phyloP scores from a whole-genome alignment of 164 flowering plant species.

The Santalum album region DNA sequence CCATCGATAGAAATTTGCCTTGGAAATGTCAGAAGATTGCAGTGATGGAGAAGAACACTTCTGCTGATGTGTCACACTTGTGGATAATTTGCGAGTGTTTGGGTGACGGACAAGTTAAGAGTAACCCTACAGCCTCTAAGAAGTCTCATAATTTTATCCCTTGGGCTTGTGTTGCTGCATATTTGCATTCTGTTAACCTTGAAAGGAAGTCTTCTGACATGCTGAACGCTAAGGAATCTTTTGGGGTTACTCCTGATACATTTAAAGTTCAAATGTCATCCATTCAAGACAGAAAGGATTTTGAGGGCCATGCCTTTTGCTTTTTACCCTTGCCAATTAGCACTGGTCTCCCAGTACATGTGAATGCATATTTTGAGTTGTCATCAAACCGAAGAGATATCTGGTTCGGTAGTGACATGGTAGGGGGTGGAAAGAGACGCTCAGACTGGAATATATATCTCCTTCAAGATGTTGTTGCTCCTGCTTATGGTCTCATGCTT shows the following conservation, averaged over 20 bases:
- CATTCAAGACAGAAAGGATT: conserved; percentile 24
- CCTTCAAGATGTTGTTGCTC: conserved; percentile 84
- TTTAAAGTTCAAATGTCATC: conserved; percentile 29
- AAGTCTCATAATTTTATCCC: conserved; percentile 54
- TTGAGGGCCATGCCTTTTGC: conserved; percentile 96
- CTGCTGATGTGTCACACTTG: conserved; percentile 40
- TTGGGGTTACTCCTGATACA: conserved; percentile 16
- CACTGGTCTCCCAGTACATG: conserved; percentile 86
- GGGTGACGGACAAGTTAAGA: conserved; percentile 36
- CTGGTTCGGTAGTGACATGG: conserved; percentile 99
- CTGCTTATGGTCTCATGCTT: conserved; percentile 85
- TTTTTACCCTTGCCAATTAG: conserved; percentile 86
- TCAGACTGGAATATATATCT: conserved; percentile 91
- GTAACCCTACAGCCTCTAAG: conserved; percentile 19
- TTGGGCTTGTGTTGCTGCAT: conserved; percentile 90
- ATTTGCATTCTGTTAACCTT: conserved; percentile 40
- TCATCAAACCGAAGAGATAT: conserved; percentile 96
- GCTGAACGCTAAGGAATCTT: conserved; percentile 15
- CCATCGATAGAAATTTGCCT: conserved; percentile 44
- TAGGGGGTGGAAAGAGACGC: conserved; percentile 89
- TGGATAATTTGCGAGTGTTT: conserved; percentile 86
- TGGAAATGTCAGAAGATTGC: conserved; percentile 64
- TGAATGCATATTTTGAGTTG: conserved; percentile 93
- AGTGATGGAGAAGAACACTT: conserved; percentile 49
- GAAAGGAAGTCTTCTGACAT: conserved; percentile 21